Evolutionary conservation across 2,329 filamentous ascomycete species (phyloP), one percentile per base, ranked within the genome.

Genomic region (Coniochaeta sp.): DNA sequence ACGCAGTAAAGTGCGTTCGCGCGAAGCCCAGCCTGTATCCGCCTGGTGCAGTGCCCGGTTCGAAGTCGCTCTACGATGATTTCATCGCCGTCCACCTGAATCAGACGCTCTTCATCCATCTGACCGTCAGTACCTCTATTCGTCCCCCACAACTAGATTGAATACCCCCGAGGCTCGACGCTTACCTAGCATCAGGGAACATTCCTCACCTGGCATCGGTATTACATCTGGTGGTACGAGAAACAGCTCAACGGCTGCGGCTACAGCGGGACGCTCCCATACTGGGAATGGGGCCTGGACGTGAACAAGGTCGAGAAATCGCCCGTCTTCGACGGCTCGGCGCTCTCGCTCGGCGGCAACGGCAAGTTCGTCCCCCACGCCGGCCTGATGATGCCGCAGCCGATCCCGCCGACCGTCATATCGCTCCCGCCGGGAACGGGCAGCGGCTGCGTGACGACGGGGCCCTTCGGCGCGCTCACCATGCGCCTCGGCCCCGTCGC

Each of bases 381-480:
- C 1, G 59, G 62, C 7, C 58, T 58, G 12, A 26, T 24, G 32
- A 58, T 59, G 54, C 28, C 55, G 5, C 59, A 58, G 50, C 30
- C 59, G 26, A 28, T 58, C 55, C 52, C 34, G 17, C 22, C 38
- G 1, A 59, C 54, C 44, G 12, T 47, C 12, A 67, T 73, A 64
- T 66, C 71, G 58, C 52, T 78, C 19, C 75, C 77, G 0, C 72
- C 77, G 0, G 82, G 80, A 9, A 72, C 73, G 0, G 82, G 82
- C 22, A 81, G 82, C 44, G 82, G 82, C 3, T 84, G 81, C 66
- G 71, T 84, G 0, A 70, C 69, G 5, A 69, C 67, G 1, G 79
- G 79, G 0, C 80, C 80, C 1, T 74, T 82, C 9, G 65, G 65
- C 30, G 74, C 75, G 64, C 71, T 74, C 62, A 73, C 69, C 1